Evolutionary conservation across 23 red algal species (phyloP), one percentile per base, ranked within the genome.

Genomic region (Cyanidium caldarium): DNA sequence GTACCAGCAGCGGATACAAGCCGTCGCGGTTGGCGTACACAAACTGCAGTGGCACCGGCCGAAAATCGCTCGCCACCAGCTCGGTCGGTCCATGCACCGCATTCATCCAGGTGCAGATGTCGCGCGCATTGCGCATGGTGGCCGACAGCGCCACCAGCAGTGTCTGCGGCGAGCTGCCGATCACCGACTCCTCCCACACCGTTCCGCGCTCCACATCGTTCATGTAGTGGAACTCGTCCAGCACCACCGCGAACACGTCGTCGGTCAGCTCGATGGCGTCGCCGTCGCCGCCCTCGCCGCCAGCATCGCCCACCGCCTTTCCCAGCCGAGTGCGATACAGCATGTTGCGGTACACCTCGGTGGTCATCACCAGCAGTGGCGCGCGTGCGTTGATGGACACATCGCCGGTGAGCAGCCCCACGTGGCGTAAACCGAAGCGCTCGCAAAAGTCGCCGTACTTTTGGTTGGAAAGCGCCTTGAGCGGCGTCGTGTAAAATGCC

Each of bases 181-280:
- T 87, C 34, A 96, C 83, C 42, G 83, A 73, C 65, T 96, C 91
- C 61, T 96, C 91, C 91, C 91, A 96, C 0, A 96, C 91, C 12
- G 91, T 96, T 26, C 91, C 91, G 2, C 91, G 77, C 57, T 88
- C 91, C 33, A 30, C 23, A 68, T 87, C 83, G 71, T 84, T 84
- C 66, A 96, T 78, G 41, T 84, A 96, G 65, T 96, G 91, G 68
- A 96, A 96, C 61, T 96, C 91, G 45, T 96, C 91, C 34, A 96
- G 79, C 2, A 87, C 77, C 10, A 96, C 91, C 29, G 79, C 83
- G 45, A 70, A 84, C 10, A 96, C 68, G 37, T 67, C 66, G 72
- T 88, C 83, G 15, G 68, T 66, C 25, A 79, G 20, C 1, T 16
- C 39, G 33, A 37, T 21, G 16, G 34, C 61, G 3, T 16, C 61